Base-by-base conservation (phyloP, 2,329 filamentous ascomycete genomes). In the Trichoderma asperellum region DNA sequence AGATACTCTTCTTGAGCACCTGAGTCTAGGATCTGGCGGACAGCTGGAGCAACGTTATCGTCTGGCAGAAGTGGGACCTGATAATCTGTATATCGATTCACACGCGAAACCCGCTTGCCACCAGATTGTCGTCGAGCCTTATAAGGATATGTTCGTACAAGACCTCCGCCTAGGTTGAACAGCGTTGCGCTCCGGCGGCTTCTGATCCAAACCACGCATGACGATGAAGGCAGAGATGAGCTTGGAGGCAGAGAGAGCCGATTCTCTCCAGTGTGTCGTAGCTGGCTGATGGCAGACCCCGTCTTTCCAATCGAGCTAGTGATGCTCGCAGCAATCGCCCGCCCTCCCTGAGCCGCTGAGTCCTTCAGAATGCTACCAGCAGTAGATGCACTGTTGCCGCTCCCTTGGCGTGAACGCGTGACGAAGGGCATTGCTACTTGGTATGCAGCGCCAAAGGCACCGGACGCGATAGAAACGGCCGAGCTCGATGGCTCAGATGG, bases 231-330 rank as follows among this genome's bases (percentile, higher is more conserved):
- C 16, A 83, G 81, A 32, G 79, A 78, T n/a, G 83, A 77, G 58
- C 86, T 85, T 12, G 82, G 80, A 12, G 91, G 91, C 35, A 93
- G 82, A 57, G 91, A 87, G 53, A 94, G 86, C 71, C 92, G 88
- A 78, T 92, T 93, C 76, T 93, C 91, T 12, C 89, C 89, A 0
- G 88, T 91, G 74, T 93, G 91, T 58, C 91, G 89, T 69, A 94
- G 86, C 73, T 91, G 88, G 73, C 85, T 91, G 77, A 91, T 88
- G 55, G 86, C 87, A 16, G 85, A 88, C 68, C 89, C 91, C n/a
- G 90, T 91, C 76, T 90, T 91, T 52, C 89, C 90, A 34, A 93
- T 86, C 4, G 91, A 93, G 76, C 89, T 89, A 76, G 89, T 92
- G 71, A 94, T 89, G 57, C 90, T 91, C 61, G 89, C 89, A 67